Percentiles rank a stretch among this genome's conserved stretches.
Evolutionary conservation across 805 yeast genomes (phyloP).

Genomic region (Saccharomycopsis microspora): DNA sequence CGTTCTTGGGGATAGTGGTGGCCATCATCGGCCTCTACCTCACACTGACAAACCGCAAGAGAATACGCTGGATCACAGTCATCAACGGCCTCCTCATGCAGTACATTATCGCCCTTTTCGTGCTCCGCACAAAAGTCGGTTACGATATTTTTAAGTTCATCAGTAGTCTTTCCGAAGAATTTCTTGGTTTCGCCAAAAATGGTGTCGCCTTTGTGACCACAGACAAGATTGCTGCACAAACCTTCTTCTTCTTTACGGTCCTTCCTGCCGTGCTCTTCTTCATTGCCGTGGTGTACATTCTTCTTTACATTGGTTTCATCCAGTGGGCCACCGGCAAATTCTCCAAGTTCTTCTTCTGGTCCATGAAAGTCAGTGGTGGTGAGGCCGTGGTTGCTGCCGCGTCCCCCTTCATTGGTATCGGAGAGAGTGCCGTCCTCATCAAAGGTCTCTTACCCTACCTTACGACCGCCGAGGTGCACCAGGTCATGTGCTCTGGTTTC

Average conservation of each 20-base stretch:
- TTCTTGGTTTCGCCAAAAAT: conserved; percentile 43
- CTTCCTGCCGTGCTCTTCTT: conserved; percentile 55
- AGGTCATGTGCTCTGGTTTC: conserved; percentile 51
- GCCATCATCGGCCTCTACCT: conserved; percentile 32
- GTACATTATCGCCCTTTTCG: conserved; percentile 47
- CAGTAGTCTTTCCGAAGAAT: conserved; percentile 42
- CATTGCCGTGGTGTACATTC: conserved; percentile 49
- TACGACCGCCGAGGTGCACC: conserved; percentile 52
- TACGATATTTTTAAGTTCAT: conserved; percentile 53
- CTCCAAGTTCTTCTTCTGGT: conserved; percentile 48
- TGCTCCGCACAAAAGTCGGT: conserved; percentile 47
- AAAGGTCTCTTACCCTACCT: conserved; percentile 48
- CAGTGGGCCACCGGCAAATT: conserved; percentile 52
- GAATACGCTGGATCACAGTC: conserved; percentile 47
- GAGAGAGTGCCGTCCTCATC: conserved; percentile 51
- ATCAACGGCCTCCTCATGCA: conserved; percentile 50
- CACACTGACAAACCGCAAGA: conserved; percentile 34
- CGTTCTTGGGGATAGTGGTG: conserved; percentile 43
- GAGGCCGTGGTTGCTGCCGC: conserved; percentile 59
- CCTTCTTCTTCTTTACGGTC: conserved; percentile 45
- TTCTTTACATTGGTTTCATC: conserved; percentile 46
- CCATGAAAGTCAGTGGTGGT: conserved; percentile 48
- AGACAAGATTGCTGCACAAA: conserved; percentile 26
- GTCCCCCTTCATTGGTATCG: conserved; percentile 55
- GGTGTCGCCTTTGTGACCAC: conserved; percentile 52